Conservation (phyloP, 768 basidiomycete genomes). For the Cubamyces lactineus region DNA sequence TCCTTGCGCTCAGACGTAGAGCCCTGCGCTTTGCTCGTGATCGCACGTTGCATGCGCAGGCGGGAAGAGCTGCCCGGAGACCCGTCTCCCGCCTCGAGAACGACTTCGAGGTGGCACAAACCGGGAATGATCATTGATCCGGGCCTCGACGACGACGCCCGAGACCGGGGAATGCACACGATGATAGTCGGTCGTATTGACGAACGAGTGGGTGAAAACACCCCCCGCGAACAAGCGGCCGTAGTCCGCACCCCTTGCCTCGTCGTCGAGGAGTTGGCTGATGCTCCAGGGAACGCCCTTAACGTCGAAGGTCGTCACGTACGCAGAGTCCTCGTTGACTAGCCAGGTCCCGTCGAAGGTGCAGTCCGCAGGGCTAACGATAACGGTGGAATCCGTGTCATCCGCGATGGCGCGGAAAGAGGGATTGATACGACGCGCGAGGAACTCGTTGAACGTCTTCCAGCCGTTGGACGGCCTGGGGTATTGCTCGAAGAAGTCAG, state of each 20-base stretch:
- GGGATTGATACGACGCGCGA: slow-evolving; percentile 23
- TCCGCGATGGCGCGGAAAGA: slow-evolving; percentile 15
- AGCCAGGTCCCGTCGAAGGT: slow-evolving; percentile 22
- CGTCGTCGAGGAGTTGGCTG: slow-evolving; percentile 22
- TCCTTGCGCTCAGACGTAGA: too few relatives aligned
- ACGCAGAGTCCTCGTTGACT: slow-evolving; percentile 8
- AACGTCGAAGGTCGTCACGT: slow-evolving; percentile 14
- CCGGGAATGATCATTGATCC: slow-evolving; percentile 19
- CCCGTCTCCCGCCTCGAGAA: too few relatives aligned
- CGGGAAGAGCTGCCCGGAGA: not conserved
- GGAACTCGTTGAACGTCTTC: slow-evolving; percentile 31
- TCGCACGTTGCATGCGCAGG: not conserved
- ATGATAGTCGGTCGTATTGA: slow-evolving; percentile 27
- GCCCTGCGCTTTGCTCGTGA: not conserved
- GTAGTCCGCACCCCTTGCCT: not conserved
- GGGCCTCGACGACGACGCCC: slow-evolving; percentile 24
- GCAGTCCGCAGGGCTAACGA: slow-evolving; percentile 24
- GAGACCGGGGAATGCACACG: slow-evolving; percentile 29
- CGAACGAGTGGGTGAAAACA: slow-evolving; percentile 27
- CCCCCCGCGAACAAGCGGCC: slow-evolving; percentile 21
- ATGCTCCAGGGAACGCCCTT: slow-evolving; percentile 28
- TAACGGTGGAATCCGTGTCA: slow-evolving; percentile 6
- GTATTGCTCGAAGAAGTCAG: slow-evolving; percentile 6
- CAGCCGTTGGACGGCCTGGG: slow-evolving; percentile 3
- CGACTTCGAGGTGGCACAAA: slow-evolving; percentile 29